A percentile compares a stretch with the other conserved stretches of the same genome.
These are phyloP conservation scores for Knoxdaviesia proteae DNA, from an alignment of 2,329 filamentous ascomycete species.

Conservation along the genomic window DNA sequence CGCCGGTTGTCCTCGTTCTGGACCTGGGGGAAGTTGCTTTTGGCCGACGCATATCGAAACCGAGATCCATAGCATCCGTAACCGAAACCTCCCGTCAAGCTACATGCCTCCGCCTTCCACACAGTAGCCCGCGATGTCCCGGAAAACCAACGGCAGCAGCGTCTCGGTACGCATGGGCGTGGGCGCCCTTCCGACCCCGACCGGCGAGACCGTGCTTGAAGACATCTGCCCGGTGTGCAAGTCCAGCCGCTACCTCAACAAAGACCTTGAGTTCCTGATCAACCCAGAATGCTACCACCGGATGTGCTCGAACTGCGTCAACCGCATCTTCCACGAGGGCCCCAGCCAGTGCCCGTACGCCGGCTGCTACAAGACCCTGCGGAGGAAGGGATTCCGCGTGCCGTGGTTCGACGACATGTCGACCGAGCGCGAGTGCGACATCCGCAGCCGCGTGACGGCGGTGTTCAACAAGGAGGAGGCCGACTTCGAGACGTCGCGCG, in stretches of 20 bases:
- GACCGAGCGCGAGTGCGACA: conserved; percentile 86
- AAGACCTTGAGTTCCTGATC: conserved; percentile 83
- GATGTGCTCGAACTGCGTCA: conserved; percentile 93
- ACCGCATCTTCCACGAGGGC: conserved; percentile 79
- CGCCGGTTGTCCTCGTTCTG: too few relatives aligned
- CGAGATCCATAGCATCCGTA: too few relatives aligned
- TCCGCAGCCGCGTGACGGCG: conserved; percentile 51
- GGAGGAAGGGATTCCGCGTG: conserved; percentile 62
- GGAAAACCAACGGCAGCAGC: conserved; percentile 9
- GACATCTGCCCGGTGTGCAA: conserved; percentile 97
- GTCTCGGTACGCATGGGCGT: neutral
- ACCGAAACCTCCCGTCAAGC: neutral
- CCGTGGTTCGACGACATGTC: conserved; percentile 79
- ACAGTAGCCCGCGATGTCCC: conserved; percentile 14
- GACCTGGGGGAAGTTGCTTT: too few relatives aligned
- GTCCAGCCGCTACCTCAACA: conserved; percentile 85
- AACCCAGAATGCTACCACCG: conserved; percentile 98
- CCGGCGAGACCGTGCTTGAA: conserved; percentile 13
- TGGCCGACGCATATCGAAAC: too few relatives aligned
- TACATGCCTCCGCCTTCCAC: neutral
- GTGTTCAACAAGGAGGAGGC: conserved; percentile 80
- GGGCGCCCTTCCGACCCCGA: conserved; percentile 6
- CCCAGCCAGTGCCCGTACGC: conserved; percentile 85
- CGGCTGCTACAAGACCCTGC: conserved; percentile 68
- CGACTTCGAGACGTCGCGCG: conserved; percentile 67